A percentile compares a stretch with the other conserved stretches of the same genome.
phyloP scores from a whole-genome alignment of 805 yeast genomes.

The Isabelozyma pseudorhagii region DNA sequence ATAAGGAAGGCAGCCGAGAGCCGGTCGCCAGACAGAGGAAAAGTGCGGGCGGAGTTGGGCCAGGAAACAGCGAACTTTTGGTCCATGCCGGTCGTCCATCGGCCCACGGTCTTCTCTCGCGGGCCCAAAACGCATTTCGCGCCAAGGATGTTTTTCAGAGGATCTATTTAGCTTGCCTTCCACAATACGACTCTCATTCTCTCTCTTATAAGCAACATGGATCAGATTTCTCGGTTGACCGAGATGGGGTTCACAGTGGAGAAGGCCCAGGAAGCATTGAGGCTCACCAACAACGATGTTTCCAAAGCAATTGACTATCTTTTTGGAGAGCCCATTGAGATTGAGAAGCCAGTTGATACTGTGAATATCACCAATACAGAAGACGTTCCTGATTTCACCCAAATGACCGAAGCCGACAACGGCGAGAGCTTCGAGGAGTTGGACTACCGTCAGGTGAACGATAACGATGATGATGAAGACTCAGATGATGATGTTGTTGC shows the following conservation, averaged over 20 bases:
- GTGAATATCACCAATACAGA: not conserved
- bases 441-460: constrained; percentile 1
- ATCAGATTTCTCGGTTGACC: constrained; percentile 16
- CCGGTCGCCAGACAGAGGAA: not conserved
- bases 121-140: too few relatives aligned
- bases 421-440: constrained; percentile 19
- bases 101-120: too few relatives aligned
- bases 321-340: constrained; percentile 28
- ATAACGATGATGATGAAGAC: not conserved
- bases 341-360: constrained; percentile 2
- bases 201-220: not conserved
- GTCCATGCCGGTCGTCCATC: not conserved
- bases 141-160: too few relatives aligned
- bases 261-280: constrained; percentile 37
- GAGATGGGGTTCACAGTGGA: constrained; percentile 42
- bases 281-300: constrained; percentile 18
- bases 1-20: not conserved
- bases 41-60: too few relatives aligned
- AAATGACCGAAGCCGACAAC: constrained; percentile 6
- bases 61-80: not conserved
- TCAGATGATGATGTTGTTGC: not conserved
- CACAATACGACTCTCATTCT: not conserved
- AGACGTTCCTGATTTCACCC: not conserved
- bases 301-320: constrained; percentile 30
- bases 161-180: too few relatives aligned